These are phyloP conservation scores for Wickerhamiella qilinensis DNA, from an alignment of 805 yeast genomes.

Conservation along the genomic window DNA sequence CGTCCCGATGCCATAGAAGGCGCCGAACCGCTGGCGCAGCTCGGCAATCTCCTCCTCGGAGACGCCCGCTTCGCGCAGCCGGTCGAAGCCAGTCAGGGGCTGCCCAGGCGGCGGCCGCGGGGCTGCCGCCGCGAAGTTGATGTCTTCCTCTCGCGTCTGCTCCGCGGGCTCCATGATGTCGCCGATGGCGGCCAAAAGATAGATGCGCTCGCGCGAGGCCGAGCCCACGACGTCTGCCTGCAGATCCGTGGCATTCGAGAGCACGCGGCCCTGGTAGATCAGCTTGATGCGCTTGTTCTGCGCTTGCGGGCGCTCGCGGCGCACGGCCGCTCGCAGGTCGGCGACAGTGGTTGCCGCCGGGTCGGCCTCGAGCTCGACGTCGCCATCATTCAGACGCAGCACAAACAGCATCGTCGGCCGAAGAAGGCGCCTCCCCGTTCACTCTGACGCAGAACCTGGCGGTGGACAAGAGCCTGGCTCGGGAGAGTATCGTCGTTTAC, in stretches of 20 bases:
- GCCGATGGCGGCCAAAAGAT: constrained; percentile 69
- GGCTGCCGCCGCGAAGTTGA: constrained; percentile 25
- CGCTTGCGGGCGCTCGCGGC: constrained; percentile 23
- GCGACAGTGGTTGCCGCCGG: constrained; percentile 19
- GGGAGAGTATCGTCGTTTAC: no score
- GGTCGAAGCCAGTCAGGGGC: constrained; percentile 63
- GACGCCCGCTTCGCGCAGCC: constrained; percentile 71
- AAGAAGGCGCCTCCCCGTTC: no score
- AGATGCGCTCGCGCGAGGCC: constrained; percentile 28
- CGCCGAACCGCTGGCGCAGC: constrained; percentile 57
- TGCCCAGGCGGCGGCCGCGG: constrained; percentile 27
- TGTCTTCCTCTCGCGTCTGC: constrained; percentile 39
- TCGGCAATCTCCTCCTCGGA: constrained; percentile 59
- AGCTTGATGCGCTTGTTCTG: constrained; percentile 40
- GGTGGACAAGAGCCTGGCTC: no score
- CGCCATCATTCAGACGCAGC: background rate
- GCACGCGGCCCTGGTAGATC: constrained; percentile 52
- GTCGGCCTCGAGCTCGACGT: background rate
- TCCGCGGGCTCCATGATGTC: constrained; percentile 40
- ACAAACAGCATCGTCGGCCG: no score
- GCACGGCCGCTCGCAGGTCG: constrained; percentile 28
- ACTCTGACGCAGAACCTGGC: no score
- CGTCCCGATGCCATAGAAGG: constrained; percentile 38
- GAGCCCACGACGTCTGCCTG: constrained; percentile 30
- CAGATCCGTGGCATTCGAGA: constrained; percentile 41